Evolutionary conservation across 192 early-diverging fungal genomes (phyloP).

Genomic region (Coemansia sp.): DNA sequence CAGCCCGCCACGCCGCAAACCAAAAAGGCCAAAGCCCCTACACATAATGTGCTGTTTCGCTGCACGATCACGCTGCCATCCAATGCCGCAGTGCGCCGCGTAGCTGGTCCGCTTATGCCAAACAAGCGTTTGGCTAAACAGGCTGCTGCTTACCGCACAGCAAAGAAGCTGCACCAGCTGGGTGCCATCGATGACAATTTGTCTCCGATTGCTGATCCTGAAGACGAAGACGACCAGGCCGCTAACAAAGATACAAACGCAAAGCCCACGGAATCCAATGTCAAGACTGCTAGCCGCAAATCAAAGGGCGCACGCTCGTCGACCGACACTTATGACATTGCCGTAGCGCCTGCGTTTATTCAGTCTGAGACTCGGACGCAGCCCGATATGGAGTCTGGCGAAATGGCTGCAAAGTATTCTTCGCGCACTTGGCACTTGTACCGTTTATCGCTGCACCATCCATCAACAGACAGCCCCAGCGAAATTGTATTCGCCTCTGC

Average conservation of each 20-base stretch:
- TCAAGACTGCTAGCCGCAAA: constrained; percentile 1
- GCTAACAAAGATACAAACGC: background rate
- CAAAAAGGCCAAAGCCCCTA: constrained; percentile 10
- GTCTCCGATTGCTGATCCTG: constrained; percentile 52
- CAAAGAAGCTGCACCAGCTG: constrained; percentile 66
- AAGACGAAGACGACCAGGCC: background rate
- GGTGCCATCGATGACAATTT: constrained; percentile 77
- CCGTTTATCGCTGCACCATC: constrained; percentile 23
- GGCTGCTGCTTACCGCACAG: constrained; percentile 66
- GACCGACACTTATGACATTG: constrained; percentile 17
- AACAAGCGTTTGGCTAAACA: constrained; percentile 69
- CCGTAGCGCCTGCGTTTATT: constrained; percentile 16
- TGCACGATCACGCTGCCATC: constrained; percentile 62
- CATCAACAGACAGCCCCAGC: constrained; percentile 4
- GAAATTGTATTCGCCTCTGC: constrained; percentile 22
- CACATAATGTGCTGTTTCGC: constrained; percentile 18
- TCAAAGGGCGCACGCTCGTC: constrained; percentile 33
- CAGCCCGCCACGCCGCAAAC: background rate
- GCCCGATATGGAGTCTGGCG: background rate
- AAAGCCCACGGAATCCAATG: background rate
- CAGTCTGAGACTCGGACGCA: background rate
- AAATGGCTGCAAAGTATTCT: background rate
- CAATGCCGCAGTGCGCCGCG: constrained; percentile 61
- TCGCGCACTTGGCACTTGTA: constrained; percentile 37
- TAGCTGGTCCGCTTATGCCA: constrained; percentile 55